Evolutionary conservation across 306 rosid species (phyloP).

Genomic region (Crataegus laevigata): DNA sequence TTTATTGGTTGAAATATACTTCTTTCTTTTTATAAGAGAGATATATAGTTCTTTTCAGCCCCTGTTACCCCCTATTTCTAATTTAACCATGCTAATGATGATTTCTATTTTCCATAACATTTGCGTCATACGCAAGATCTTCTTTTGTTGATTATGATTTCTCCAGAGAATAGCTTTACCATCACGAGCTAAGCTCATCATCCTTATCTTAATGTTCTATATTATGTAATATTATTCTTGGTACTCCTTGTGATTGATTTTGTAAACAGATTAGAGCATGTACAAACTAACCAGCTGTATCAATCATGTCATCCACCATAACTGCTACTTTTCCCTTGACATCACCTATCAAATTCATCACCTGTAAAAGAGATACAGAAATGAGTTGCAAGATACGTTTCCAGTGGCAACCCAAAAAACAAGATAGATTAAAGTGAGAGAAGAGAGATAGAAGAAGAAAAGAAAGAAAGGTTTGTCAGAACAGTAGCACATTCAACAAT

Average conservation of each 20-base stretch:
- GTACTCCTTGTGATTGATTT: background rate
- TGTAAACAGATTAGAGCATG: background rate
- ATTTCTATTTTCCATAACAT: background rate
- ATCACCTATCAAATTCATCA: conserved; percentile 93
- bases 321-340: conserved; percentile 93
- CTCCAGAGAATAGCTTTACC: background rate
- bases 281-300: conserved; percentile 72
- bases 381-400: conserved; percentile 1
- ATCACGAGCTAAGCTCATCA: background rate
- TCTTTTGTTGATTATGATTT: background rate
- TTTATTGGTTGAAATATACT: background rate
- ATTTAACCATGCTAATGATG: background rate
- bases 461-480: background rate
- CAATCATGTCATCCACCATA: conserved; percentile 97
- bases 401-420: background rate
- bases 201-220: background rate
- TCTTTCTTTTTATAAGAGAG: background rate
- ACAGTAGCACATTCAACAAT: background rate
- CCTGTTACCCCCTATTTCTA: background rate
- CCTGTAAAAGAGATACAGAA: conserved; percentile 40
- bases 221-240: background rate
- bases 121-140: background rate
- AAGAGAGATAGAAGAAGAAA: background rate
- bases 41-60: background rate
- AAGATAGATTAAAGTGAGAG: no score